These are phyloP conservation scores for Allantophomopsis cytisporea DNA, from an alignment of 2,329 filamentous ascomycete genomes.

Conservation along the genomic window DNA sequence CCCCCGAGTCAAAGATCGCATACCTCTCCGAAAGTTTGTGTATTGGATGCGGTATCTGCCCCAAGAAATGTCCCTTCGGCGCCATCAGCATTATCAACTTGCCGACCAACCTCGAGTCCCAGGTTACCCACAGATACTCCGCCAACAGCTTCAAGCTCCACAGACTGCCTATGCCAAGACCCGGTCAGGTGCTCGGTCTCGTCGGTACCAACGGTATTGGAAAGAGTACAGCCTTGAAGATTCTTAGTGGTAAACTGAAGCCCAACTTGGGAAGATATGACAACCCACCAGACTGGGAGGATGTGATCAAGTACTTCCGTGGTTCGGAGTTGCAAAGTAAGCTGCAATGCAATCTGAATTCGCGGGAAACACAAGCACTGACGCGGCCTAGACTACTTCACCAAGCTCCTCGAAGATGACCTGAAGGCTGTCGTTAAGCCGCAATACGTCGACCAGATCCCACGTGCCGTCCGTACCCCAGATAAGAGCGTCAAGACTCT, in stretches of 20 bases:
- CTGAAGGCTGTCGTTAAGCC: conserved; percentile 97
- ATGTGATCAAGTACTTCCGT: conserved; percentile 96
- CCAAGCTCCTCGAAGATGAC: conserved; percentile 92
- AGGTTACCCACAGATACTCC: conserved; percentile 96
- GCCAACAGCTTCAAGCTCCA: conserved; percentile 99
- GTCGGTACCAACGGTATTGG: conserved; percentile 99
- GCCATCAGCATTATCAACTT: conserved; percentile 99
- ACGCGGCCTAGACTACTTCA: conserved; percentile 71
- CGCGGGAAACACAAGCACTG: conserved; percentile 1
- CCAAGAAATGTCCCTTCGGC: conserved; percentile 97
- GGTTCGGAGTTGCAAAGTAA: conserved; percentile 93
- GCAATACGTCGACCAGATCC: conserved; percentile 95
- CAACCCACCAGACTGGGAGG: conserved; percentile 97
- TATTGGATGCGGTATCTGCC: conserved; percentile 98
- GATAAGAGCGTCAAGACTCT: conserved; percentile 70
- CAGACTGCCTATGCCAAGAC: conserved; percentile 86
- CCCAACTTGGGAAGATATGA: conserved; percentile 91
- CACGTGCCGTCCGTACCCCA: conserved; percentile 73
- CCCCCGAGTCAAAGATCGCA: conserved; percentile 77
- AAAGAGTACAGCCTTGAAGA: conserved; percentile 99
- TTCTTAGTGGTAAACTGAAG: conserved; percentile 96
- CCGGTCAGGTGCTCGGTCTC: conserved; percentile 87
- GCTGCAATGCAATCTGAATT: conserved; percentile 16
- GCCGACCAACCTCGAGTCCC: conserved; percentile 95
- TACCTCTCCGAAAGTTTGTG: conserved; percentile 95